These are phyloP conservation scores for Xerocomus tenax DNA, from an alignment of 1,284 basidiomycete species.

Conservation along the genomic window DNA sequence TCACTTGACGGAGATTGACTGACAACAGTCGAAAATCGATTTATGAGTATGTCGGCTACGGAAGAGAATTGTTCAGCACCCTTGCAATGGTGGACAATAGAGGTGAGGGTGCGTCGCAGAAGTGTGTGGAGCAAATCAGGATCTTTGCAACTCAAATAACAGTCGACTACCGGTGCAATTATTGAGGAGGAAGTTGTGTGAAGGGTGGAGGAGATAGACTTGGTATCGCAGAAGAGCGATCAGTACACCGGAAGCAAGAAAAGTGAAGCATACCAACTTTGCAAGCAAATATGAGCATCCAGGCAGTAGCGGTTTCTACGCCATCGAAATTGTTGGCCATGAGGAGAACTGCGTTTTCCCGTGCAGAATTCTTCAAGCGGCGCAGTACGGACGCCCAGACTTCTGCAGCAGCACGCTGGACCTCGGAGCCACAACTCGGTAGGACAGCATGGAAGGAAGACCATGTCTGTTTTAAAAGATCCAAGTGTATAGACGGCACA, in stretches of 20 bases:
- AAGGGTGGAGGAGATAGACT: conserved; percentile 71
- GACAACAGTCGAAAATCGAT: conserved; percentile 23
- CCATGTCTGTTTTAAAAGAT: conserved; percentile 55
- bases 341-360: conserved; percentile 45
- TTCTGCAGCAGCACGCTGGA: conserved; percentile 65
- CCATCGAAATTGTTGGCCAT: conserved; percentile 40
- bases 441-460: conserved; percentile 40
- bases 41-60: conserved; percentile 48
- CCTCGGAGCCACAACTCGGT: conserved; percentile 53
- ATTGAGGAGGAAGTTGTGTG: conserved; percentile 69
- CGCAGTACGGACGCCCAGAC: conserved; percentile 68
- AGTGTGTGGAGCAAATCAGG: conserved; percentile 45
- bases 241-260: neutral
- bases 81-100: conserved; percentile 74
- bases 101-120: conserved; percentile 64
- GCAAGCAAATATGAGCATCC: conserved; percentile 63
- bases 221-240: neutral
- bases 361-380: conserved; percentile 47
- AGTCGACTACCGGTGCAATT: conserved; percentile 47
- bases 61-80: conserved; percentile 54
- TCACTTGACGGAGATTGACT: conserved; percentile 12
- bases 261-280: conserved; percentile 42
- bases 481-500: conserved; percentile 45
- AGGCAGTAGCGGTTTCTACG: conserved; percentile 54
- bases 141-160: conserved; percentile 41